phyloP scores from a whole-genome alignment of 2,329 filamentous ascomycete species.

The Fusarium protoensiforme region DNA sequence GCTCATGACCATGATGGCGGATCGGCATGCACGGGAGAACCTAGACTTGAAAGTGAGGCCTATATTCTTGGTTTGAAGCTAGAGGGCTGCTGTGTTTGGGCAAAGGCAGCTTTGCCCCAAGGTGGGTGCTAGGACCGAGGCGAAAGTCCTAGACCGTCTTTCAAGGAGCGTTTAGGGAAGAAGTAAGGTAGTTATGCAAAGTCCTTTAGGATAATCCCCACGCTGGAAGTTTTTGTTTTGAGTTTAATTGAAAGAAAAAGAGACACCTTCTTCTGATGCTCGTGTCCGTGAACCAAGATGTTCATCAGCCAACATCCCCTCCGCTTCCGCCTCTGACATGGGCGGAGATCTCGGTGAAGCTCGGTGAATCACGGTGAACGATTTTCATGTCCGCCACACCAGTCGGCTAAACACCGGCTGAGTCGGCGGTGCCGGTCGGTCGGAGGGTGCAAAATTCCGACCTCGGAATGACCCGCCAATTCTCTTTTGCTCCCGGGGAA shows the following conservation, averaged over 20 bases:
- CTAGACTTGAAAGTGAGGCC: neutral
- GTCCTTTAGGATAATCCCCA: neutral
- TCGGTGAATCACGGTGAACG: conserved; percentile 10
- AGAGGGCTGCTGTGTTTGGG: neutral
- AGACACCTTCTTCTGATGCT: neutral
- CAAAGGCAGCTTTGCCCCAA: conserved; percentile 4
- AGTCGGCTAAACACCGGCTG: conserved; percentile 43
- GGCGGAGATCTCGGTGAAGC: conserved; percentile 16
- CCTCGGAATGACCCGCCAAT: conserved; percentile 43
- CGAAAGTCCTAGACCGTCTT: neutral
- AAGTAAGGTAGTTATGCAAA: neutral
- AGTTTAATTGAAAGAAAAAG: neutral
- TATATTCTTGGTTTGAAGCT: neutral
- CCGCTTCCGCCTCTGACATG: neutral
- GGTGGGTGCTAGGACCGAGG: neutral
- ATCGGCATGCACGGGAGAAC: neutral
- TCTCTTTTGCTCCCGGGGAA: conserved; percentile 33
- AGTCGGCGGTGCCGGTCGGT: conserved; percentile 24
- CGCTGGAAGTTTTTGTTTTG: neutral
- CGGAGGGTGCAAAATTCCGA: conserved; percentile 46
- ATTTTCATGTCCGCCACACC: neutral
- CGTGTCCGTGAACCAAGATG: neutral
- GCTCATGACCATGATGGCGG: conserved; percentile 41
- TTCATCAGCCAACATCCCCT: neutral
- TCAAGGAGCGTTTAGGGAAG: neutral